Conservation (phyloP, 2,329 filamentous ascomycete species). For the Fusarium nisikadoi region DNA sequence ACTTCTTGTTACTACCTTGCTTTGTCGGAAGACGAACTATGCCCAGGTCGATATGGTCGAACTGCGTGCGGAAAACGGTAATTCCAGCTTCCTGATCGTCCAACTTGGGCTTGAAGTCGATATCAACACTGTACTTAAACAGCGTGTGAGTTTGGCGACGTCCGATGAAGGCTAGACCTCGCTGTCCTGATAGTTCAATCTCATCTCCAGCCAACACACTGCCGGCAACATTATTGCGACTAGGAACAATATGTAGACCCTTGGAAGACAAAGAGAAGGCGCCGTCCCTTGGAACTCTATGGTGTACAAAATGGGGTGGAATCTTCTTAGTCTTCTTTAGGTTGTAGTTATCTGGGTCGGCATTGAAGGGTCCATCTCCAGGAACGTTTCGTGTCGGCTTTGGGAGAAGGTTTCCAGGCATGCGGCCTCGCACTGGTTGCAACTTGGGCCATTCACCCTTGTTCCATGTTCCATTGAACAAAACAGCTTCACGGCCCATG, state of each 20-base stretch:
- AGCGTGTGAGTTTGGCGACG: constrained; percentile 25
- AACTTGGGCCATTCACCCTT: constrained; percentile 60
- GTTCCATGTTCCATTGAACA: constrained; percentile 60
- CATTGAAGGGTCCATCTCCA: constrained; percentile 12
- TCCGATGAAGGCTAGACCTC: constrained; percentile 21
- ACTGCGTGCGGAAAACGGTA: constrained; percentile 22
- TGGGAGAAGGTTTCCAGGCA: constrained; percentile 44
- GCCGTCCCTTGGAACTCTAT: background rate
- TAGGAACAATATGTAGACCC: constrained; percentile 6
- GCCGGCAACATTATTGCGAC: constrained; percentile 19
- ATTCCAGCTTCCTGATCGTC: constrained; percentile 19
- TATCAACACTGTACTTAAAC: constrained; percentile 18
- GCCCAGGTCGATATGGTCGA: constrained; percentile 31
- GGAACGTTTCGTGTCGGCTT: background rate
- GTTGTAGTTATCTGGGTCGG: constrained; percentile 15
- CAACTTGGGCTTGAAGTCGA: constrained; percentile 2
- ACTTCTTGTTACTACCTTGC: background rate
- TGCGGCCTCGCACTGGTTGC: constrained; percentile 40
- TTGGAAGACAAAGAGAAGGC: constrained; percentile 2
- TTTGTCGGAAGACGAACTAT: background rate
- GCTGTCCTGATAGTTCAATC: constrained; percentile 16
- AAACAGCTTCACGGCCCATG: constrained; percentile 59
- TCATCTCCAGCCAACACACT: background rate
- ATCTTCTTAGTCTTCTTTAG: background rate
- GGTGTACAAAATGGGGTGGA: constrained; percentile 18